Conservation (phyloP, 139 green algal genomes). For the Chlorella vulgaris region DNA sequence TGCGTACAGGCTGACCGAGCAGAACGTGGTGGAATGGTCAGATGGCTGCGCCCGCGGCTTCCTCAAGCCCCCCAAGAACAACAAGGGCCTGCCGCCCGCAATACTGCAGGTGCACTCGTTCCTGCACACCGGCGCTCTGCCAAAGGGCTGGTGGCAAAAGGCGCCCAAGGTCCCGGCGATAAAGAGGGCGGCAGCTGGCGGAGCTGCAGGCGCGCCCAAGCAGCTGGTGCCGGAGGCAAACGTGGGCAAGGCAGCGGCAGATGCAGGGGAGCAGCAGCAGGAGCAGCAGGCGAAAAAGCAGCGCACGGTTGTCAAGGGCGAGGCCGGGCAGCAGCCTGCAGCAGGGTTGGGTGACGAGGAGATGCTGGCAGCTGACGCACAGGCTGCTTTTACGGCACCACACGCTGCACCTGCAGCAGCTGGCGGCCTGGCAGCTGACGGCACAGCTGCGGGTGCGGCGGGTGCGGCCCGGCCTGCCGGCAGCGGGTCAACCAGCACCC, state of each 20-base stretch:
- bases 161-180: constrained; percentile 1
- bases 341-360: not conserved
- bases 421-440: not conserved
- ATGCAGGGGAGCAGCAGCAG: not conserved
- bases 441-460: not conserved
- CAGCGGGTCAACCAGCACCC: constrained; percentile 16
- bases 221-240: too few species aligned
- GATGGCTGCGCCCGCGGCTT: constrained; percentile 57
- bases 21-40: constrained; percentile 44
- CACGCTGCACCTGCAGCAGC: not conserved
- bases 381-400: not conserved
- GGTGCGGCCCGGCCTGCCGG: not conserved
- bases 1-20: not conserved
- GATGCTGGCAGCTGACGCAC: not conserved
- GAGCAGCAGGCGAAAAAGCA: not conserved
- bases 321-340: not conserved
- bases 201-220: not conserved
- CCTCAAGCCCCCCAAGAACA: constrained; percentile 45
- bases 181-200: not conserved
- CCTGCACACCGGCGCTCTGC: constrained; percentile 16
- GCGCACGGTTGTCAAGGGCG: not conserved
- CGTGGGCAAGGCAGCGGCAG: not conserved
- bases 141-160: constrained; percentile 21
- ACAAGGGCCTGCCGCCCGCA: constrained; percentile 27
- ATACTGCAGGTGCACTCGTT: not conserved